A percentile compares a stretch with the other conserved stretches of the same genome.
Evolutionary conservation across 2,329 filamentous ascomycete species (phyloP).

Genomic region (Aspergillus piperis): DNA sequence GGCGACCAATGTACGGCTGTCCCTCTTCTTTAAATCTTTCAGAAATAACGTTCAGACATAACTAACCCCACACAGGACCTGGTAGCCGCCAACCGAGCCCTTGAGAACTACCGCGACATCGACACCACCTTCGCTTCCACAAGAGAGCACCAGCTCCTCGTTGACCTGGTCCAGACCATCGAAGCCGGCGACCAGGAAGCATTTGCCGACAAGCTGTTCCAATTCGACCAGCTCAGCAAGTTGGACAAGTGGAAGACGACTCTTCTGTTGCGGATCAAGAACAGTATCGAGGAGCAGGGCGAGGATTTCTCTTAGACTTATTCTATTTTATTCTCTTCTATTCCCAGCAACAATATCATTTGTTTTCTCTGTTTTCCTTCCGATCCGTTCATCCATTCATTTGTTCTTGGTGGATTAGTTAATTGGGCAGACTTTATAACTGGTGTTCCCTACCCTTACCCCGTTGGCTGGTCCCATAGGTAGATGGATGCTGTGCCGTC

Average conservation of each 20-base stretch:
- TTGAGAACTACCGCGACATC: conserved; percentile 79
- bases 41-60: not conserved
- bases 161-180: conserved; percentile 73
- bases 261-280: conserved; percentile 79
- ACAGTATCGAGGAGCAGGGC: conserved; percentile 70
- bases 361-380: no score
- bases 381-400: not conserved
- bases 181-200: conserved; percentile 77
- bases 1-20: conserved; percentile 53
- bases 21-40: not conserved
- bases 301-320: conserved; percentile 65
- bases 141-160: conserved; percentile 78
- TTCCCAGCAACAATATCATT: not conserved
- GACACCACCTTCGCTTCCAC: conserved; percentile 75
- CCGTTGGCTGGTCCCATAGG: not conserved
- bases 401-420: not conserved
- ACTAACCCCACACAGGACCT: conserved; percentile 56
- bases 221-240: conserved; percentile 90
- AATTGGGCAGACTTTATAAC: not conserved
- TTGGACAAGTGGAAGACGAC: conserved; percentile 97
- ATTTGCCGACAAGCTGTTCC: conserved; percentile 83
- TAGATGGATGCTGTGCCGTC: not conserved
- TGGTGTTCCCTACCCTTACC: not conserved
- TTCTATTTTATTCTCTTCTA: not conserved
- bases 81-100: conserved; percentile 74